phyloP scores from a whole-genome alignment of 306 rosid genomes.

The Trifolium dubium region DNA sequence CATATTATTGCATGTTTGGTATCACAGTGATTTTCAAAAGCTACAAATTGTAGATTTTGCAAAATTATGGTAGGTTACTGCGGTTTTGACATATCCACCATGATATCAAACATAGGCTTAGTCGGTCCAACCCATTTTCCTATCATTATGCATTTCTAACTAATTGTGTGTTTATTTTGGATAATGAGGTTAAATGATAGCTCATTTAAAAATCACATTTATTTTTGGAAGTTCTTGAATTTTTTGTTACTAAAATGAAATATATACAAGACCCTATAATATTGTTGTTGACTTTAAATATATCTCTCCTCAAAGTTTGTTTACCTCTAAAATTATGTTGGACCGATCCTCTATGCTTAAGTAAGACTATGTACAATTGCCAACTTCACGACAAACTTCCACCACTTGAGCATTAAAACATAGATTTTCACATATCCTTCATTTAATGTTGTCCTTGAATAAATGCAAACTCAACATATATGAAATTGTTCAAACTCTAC shows the following conservation, averaged over 20 bases:
- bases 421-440: conserved; percentile 39
- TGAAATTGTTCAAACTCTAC: conserved; percentile 46
- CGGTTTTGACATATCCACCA: no score
- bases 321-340: neutral
- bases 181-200: neutral
- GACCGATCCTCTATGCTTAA: conserved; percentile 9
- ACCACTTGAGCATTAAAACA: conserved; percentile 42
- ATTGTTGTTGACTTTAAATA: neutral
- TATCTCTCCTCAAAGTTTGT: neutral
- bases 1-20: no score
- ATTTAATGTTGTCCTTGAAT: conserved; percentile 40
- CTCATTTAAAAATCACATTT: neutral
- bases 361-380: conserved; percentile 37
- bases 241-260: neutral
- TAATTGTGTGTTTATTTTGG: neutral
- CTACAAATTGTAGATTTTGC: no score
- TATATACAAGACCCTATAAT: neutral
- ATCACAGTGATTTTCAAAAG: no score
- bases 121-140: no score
- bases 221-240: neutral
- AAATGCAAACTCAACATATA: conserved; percentile 27
- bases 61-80: no score
- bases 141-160: neutral
- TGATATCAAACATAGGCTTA: no score
- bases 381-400: conserved; percentile 46